phyloP scores from a whole-genome alignment of 345 rosid species.

The Ceriops zippeliana region DNA sequence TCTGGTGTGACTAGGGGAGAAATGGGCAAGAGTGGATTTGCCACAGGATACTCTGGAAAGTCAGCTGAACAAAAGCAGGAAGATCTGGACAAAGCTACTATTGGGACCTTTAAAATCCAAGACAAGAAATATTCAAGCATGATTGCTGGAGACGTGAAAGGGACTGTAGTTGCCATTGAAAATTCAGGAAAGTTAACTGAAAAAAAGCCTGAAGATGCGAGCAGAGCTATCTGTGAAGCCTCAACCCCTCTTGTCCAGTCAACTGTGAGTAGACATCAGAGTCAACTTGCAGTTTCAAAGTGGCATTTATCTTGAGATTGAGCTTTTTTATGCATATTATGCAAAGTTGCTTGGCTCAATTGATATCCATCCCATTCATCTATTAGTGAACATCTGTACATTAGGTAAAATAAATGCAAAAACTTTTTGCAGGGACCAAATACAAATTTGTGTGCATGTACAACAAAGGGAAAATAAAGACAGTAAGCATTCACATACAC shows the following conservation, averaged over 20 bases:
- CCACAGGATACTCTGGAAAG: constrained; percentile 36
- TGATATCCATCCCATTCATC: too few species aligned
- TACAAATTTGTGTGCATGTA: too few species aligned
- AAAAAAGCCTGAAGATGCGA: constrained; percentile 37
- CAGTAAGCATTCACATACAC: too few species aligned
- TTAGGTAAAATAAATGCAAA: too few species aligned
- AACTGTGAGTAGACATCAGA: constrained; percentile 38
- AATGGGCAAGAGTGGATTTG: constrained; percentile 27
- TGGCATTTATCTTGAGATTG: not conserved
- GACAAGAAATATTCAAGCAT: constrained; percentile 29
- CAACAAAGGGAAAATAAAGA: too few species aligned
- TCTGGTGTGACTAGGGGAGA: constrained; percentile 23
- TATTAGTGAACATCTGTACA: too few species aligned
- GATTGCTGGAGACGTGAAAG: constrained; percentile 28
- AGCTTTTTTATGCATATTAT: too few species aligned
- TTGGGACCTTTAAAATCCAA: constrained; percentile 36
- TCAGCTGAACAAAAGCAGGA: constrained; percentile 34
- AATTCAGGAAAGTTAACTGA: constrained; percentile 32
- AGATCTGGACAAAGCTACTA: constrained; percentile 28
- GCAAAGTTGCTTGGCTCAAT: too few species aligned
- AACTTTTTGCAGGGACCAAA: too few species aligned
- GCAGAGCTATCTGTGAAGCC: constrained; percentile 32
- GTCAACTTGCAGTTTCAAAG: not conserved
- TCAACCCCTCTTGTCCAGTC: constrained; percentile 42
- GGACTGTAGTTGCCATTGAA: constrained; percentile 29